phyloP scores from a whole-genome alignment of 2,329 filamentous ascomycete genomes.

The Cladosporium sp. region DNA sequence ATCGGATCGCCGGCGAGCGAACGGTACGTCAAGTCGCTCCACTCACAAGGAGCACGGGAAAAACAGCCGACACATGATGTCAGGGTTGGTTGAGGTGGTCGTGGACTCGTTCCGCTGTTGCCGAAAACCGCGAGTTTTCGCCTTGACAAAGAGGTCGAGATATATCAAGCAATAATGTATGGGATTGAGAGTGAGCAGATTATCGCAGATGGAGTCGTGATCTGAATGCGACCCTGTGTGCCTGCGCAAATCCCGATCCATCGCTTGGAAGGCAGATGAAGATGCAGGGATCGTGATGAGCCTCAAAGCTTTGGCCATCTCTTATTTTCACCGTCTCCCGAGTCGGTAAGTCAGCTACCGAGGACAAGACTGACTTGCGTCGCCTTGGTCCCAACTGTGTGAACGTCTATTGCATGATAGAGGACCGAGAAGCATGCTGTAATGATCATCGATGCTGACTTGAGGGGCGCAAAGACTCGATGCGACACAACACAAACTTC shows the following conservation, averaged over 20 bases:
- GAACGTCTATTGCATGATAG: too few relatives aligned
- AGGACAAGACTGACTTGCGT: too few relatives aligned
- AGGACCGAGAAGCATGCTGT: background rate
- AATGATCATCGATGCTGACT: too few relatives aligned
- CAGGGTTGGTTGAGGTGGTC: background rate
- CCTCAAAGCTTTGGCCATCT: background rate
- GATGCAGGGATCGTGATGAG: background rate
- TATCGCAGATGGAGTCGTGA: too few relatives aligned
- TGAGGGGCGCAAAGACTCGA: too few relatives aligned
- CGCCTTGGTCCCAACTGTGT: too few relatives aligned
- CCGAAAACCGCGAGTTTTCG: too few relatives aligned
- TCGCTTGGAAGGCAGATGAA: background rate
- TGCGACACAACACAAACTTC: too few relatives aligned
- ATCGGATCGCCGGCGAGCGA: background rate
- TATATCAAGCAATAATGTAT: too few relatives aligned
- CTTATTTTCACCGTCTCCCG: background rate
- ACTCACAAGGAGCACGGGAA: background rate
- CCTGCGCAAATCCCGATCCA: background rate
- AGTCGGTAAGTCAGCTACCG: background rate
- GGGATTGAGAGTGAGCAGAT: too few relatives aligned
- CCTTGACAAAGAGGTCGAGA: too few relatives aligned
- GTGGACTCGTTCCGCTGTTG: background rate
- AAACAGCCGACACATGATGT: conserved; percentile 4
- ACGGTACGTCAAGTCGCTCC: conserved; percentile 5
- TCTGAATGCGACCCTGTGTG: background rate